phyloP scores from a whole-genome alignment of 2,329 filamentous ascomycete species.

The Emergomyces africanus region DNA sequence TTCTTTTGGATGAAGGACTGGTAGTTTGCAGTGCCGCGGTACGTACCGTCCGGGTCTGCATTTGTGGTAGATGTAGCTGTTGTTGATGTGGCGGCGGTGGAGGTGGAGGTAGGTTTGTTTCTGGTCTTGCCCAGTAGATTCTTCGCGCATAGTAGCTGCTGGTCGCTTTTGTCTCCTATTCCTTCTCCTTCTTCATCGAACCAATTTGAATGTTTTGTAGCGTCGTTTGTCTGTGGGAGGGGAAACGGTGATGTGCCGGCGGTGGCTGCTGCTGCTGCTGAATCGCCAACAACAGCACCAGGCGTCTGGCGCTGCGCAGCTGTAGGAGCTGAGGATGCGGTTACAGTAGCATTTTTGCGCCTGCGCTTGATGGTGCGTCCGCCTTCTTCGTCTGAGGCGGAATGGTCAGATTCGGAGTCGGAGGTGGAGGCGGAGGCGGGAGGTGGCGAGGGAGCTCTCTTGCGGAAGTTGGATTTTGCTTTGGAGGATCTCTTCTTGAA shows the following conservation, averaged over 20 bases:
- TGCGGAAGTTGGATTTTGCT: conserved; percentile 63
- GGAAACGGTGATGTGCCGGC: conserved; percentile 30
- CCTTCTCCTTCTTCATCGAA: conserved; percentile 50
- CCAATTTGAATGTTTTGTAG: conserved; percentile 83
- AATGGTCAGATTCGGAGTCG: conserved; percentile 46
- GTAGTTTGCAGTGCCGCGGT: conserved; percentile 63
- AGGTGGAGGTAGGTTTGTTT: conserved; percentile 7
- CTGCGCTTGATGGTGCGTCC: conserved; percentile 69
- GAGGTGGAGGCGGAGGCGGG: conserved; percentile 43
- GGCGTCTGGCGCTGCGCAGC: conserved; percentile 28
- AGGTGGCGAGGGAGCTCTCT: conserved; percentile 64
- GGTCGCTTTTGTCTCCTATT: conserved; percentile 32
- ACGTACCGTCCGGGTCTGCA: conserved; percentile 48
- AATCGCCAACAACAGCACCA: conserved; percentile 35
- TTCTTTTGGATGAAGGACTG: conserved; percentile 69
- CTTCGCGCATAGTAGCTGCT: conserved; percentile 32
- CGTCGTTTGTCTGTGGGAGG: conserved; percentile 49
- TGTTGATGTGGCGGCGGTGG: conserved; percentile 1
- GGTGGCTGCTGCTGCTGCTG: conserved; percentile 52
- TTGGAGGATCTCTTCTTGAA: conserved; percentile 83
- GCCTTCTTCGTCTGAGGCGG: conserved; percentile 62
- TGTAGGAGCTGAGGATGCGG: conserved; percentile 43
- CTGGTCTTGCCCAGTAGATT: conserved; percentile 27
- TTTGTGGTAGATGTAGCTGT: conserved; percentile 3
- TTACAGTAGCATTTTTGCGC: conserved; percentile 53